phyloP scores from a whole-genome alignment of 192 early-diverging fungal species.

The Pecoramyces ruminantium region DNA sequence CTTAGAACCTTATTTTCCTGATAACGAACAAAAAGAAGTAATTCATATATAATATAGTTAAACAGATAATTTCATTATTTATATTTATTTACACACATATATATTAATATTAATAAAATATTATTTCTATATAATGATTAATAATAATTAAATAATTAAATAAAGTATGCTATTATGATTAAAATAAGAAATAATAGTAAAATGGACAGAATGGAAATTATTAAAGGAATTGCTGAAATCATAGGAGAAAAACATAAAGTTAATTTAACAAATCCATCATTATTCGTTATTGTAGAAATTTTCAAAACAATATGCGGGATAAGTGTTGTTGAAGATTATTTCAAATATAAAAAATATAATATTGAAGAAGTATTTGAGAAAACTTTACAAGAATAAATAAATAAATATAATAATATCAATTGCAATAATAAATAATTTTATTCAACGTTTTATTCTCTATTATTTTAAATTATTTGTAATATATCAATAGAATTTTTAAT shows the following conservation, averaged over 20 bases:
- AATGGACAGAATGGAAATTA: constrained; percentile 24
- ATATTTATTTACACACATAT: too few species aligned
- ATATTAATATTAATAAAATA: too few species aligned
- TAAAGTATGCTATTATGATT: constrained; percentile 31
- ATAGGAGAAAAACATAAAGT: constrained; percentile 33
- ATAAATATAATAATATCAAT: too few species aligned
- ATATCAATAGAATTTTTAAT: too few species aligned
- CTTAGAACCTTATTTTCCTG: neutral
- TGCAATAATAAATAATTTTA: too few species aligned
- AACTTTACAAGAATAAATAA: neutral
- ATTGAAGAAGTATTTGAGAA: neutral
- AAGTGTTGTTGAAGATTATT: neutral
- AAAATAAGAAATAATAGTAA: constrained; percentile 39
- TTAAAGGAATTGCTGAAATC: constrained; percentile 19
- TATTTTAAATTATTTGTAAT: too few species aligned
- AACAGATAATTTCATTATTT: too few species aligned
- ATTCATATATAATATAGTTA: too few species aligned
- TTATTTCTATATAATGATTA: too few species aligned
- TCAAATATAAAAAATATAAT: neutral
- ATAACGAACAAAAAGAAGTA: neutral
- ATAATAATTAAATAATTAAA: neutral
- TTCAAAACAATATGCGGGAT: constrained; percentile 19
- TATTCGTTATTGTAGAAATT: constrained; percentile 34
- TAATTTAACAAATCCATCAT: constrained; percentile 27
- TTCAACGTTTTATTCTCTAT: too few species aligned